Conservation (phyloP, 1,284 basidiomycete genomes). For the Meripilus lineatus region DNA sequence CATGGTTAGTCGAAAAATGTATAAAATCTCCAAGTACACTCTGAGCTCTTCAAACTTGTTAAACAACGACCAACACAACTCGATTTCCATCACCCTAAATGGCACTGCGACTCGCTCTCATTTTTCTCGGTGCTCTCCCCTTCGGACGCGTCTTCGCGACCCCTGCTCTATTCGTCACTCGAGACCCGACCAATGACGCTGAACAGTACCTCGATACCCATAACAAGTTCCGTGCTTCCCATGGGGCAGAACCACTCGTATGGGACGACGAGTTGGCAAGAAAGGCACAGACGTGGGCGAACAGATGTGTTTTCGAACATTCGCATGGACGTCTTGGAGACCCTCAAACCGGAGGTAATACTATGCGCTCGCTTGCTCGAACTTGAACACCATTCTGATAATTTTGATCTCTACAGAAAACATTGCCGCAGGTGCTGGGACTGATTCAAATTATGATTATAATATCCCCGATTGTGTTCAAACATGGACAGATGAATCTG, state of each 20-base stretch:
- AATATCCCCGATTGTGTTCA: constrained; percentile 44
- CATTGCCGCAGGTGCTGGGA: constrained; percentile 60
- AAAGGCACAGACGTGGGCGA: constrained; percentile 64
- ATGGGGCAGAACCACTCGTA: constrained; percentile 51
- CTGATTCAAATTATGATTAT: constrained; percentile 36
- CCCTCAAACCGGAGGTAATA: constrained; percentile 49
- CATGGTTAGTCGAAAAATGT: no score
- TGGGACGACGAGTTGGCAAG: constrained; percentile 53
- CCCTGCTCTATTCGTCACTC: no score
- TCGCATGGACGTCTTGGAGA: constrained; percentile 56
- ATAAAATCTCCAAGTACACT: no score
- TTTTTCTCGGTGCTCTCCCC: not conserved
- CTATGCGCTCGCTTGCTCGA: no score
- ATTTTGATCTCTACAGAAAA: constrained; percentile 51
- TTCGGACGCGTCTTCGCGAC: not conserved
- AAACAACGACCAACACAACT: no score
- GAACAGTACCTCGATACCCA: constrained; percentile 47
- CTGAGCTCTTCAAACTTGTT: no score
- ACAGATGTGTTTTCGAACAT: constrained; percentile 57
- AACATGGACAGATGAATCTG: constrained; percentile 57
- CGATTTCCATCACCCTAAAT: no score
- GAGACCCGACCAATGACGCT: constrained; percentile 28
- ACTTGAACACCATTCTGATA: no score
- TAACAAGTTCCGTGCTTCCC: constrained; percentile 52
- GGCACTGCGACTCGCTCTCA: no score